Base-by-base conservation (phyloP, 352 stramenopile genomes). In the Pseudoperonospora humuli region DNA sequence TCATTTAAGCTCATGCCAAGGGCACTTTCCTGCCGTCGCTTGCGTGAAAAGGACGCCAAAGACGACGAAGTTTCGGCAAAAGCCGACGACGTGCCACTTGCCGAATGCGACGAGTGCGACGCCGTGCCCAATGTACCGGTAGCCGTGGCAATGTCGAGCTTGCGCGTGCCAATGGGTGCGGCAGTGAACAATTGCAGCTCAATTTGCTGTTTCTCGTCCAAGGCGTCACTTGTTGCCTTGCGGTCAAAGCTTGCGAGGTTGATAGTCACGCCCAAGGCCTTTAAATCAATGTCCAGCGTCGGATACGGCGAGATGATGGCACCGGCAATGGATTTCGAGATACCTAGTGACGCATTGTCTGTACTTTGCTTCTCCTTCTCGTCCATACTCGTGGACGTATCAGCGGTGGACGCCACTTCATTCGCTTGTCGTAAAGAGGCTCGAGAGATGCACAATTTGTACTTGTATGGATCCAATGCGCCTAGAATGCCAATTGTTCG, bases 401-500 rank as follows among this genome's bases (percentile, higher is more conserved):
- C 61, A 10, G 54, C 51, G 3, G 50, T 74, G 3, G 50, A 64
- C 6, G 58, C 70, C n/a, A 46, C 48, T 48, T 88, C 72, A 23
- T 91, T 84, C 0, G 69, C 75, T 59, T 88, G 64, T 10, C 80
- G 60, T 37, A 91, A 56, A 5, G 75, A 84, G 9, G 66, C 70
- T 21, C 75, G 57, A 23, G 81, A 86, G 9, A 87, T 57, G 38
- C 72, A 87, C 21, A 93, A 39, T 39, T 89, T 89, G 72, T 97
- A 97, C 29, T 95, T 86, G 77, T 98, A 96, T 28, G 96, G 96
- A 50, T 98, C 95, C 9, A 99, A 50, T 4, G 95, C 96, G 11
- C 81, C 81, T 2, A 99, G 58, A 43, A 98, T 96, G 15, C 96
- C 96, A 34, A 98, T 92, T 0, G 91, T 98, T 43, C 96, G 84